Evolutionary conservation across 768 basidiomycete genomes (phyloP), one percentile per base, ranked within the genome.

Genomic region (Auriscalpium microsporum): DNA sequence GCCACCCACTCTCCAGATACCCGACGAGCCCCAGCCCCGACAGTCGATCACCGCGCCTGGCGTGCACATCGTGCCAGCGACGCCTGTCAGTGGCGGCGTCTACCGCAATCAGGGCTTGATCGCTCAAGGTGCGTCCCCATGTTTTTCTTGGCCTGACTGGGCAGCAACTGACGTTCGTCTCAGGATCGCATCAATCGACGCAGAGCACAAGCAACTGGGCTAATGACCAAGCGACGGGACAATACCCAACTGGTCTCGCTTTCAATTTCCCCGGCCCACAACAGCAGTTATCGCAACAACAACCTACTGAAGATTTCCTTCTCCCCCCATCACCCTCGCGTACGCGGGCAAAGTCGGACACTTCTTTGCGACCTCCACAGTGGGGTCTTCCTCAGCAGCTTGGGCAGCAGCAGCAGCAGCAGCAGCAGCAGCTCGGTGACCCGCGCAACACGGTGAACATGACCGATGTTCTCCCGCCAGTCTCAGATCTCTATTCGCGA

Each of bases 21-120:
- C 87, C 1, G 81, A 83, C 45, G 68, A 63, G 69, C 75, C 2
- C 68, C 60, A 55, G 54, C 49, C 65, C 84, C 83, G 2, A 78
- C 80, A 3, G 83, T 79, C 44, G 71, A 72, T 33, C 68, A 71
- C 72, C 16, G 82, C 84, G 0, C 87, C 86, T 1, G 78, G 78
- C 51, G 76, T 92, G 57, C 81, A 89, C 64, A 84, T 92, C 58
- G 87, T 90, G 8, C 90, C 90, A 44, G 87, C 89, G 19, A 92
- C 90, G 3, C 90, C 90, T 8, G 76, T 92, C 54, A 80, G 78
- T 57, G 84, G 82, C 45, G 83, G 80, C 19, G 82, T 72, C 37
- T 86, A 83, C 73, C 78, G 78, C 60, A 71, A 73, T 37, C 72
- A 75, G 67, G 28, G 28, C 28, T 78, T 60, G 67, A 71, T 84